These are phyloP conservation scores for Litchi chinensis DNA, from an alignment of 345 rosid genomes.

Conservation along the genomic window DNA sequence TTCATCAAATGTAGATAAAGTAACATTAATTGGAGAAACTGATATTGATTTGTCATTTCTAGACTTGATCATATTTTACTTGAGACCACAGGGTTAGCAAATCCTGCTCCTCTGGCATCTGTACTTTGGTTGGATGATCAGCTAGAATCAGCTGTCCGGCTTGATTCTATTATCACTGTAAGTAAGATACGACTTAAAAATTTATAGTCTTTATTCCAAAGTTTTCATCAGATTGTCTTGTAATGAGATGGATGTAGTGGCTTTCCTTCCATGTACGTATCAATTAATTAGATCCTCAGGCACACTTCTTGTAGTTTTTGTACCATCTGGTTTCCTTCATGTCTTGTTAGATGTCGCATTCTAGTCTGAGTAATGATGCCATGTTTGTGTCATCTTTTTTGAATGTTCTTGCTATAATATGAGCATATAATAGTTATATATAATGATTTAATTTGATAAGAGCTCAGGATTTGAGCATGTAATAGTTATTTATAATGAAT, in stretches of 20 bases:
- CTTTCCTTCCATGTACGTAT: not conserved
- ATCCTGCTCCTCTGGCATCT: constrained; percentile 94
- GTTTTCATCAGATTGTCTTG: not conserved
- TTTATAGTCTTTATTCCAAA: not conserved
- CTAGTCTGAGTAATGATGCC: not conserved
- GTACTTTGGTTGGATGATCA: constrained; percentile 97
- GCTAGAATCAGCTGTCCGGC: constrained; percentile 84
- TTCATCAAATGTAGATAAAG: not conserved
- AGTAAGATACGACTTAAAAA: constrained; percentile 26
- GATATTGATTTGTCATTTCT: constrained; percentile 18
- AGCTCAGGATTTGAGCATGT: not conserved
- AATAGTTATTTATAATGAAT: not conserved
- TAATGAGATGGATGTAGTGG: not conserved
- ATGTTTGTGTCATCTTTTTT: not conserved
- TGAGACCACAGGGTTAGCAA: constrained; percentile 98
- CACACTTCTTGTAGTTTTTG: not conserved
- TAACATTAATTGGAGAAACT: not conserved
- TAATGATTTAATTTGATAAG: not conserved
- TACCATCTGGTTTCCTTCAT: not conserved
- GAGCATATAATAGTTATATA: not conserved
- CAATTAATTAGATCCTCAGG: not conserved
- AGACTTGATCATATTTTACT: constrained; percentile 93
- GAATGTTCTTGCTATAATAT: not conserved
- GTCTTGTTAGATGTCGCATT: not conserved
- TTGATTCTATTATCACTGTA: constrained; percentile 89